Evolutionary conservation across 352 stramenopile species (phyloP), one percentile per base, ranked within the genome.

Genomic region (Pythium sp.): DNA sequence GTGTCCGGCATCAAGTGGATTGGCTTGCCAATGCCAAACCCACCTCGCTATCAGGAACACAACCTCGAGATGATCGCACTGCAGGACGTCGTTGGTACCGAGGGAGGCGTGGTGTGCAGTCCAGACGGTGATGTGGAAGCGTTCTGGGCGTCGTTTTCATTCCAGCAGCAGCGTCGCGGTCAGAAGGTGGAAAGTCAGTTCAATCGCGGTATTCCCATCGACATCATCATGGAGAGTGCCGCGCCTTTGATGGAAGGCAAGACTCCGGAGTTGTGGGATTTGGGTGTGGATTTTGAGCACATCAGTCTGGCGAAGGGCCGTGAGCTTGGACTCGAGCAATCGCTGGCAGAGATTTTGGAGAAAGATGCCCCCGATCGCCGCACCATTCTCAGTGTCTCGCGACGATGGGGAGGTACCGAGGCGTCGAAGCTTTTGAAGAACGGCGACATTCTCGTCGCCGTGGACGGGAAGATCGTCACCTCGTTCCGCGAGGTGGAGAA

Each of bases 121-220:
- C 68, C 79, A 0, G 72, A 87, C 5, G 89, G 88, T 1, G 77
- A 83, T 12, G 86, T 96, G 1, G 81, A 91, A 55, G 91, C 88
- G 0, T 94, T 97, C 38, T 96, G 89, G 88, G 85, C 80, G 30
- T 96, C 87, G 15, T 97, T 97, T 57, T 94, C 88, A 15, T 95
- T 90, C 57, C 88, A 95, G 64, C 88, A 95, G 64, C 86, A 90
- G 54, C 77, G 81, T 41, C 74, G 74, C 11, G 87, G 77, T 11
- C 81, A 84, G 30, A 92, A 93, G 43, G 89, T 94, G 9, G 89
- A 97, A 65, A 91, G 81, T 49, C 85, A 95, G 51, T 95, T 95
- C 38, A 97, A 89, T 53, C 84, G 87, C 28, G 90, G 89, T 36
- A 95, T 97, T 53, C 81, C 84, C 0, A 94, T 95, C 63, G 86